These are phyloP conservation scores for Sphagnum fallax DNA, from an alignment of 228 moss, liverwort and hornwort genomes.

Conservation along the genomic window DNA sequence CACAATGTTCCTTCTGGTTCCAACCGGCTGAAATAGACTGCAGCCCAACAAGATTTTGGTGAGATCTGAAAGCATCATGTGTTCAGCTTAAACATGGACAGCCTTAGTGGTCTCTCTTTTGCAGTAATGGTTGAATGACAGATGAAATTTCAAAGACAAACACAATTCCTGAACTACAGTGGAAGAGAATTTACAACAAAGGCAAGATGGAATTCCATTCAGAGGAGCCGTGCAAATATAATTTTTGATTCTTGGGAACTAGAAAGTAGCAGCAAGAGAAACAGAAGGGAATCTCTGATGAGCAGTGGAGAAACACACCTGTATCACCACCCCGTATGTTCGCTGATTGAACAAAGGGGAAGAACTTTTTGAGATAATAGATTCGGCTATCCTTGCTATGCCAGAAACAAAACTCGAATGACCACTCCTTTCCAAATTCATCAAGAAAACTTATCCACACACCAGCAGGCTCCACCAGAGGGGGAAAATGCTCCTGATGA, in stretches of 20 bases:
- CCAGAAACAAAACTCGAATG: slow-evolving; percentile 64
- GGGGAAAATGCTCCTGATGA: slow-evolving; percentile 46
- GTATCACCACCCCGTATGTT: slow-evolving; percentile 56
- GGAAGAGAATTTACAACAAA: too few species aligned
- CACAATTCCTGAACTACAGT: too few species aligned
- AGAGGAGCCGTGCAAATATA: too few species aligned
- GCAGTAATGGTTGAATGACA: too few species aligned
- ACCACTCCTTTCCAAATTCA: slow-evolving; percentile 55
- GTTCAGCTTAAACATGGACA: too few species aligned
- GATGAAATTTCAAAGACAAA: too few species aligned
- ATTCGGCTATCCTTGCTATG: slow-evolving; percentile 68
- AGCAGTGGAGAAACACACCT: slow-evolving; percentile 18
- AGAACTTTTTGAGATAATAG: slow-evolving; percentile 64
- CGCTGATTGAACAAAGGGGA: slow-evolving; percentile 52
- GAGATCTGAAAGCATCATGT: too few species aligned
- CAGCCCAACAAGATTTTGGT: slow-evolving; percentile 2
- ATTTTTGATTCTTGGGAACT: too few species aligned
- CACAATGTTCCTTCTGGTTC: slow-evolving; percentile 92
- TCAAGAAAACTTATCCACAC: slow-evolving; percentile 63
- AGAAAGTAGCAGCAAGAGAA: too few species aligned
- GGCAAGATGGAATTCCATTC: too few species aligned
- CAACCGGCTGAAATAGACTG: slow-evolving; percentile 96
- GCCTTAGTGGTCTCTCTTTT: too few species aligned
- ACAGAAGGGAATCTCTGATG: too few species aligned
- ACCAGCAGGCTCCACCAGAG: slow-evolving; percentile 48